A percentile compares a stretch with the other conserved stretches of the same genome.
These are phyloP conservation scores for Backusella morwellensis DNA, from an alignment of 192 early-diverging fungal species.

Conservation along the genomic window DNA sequence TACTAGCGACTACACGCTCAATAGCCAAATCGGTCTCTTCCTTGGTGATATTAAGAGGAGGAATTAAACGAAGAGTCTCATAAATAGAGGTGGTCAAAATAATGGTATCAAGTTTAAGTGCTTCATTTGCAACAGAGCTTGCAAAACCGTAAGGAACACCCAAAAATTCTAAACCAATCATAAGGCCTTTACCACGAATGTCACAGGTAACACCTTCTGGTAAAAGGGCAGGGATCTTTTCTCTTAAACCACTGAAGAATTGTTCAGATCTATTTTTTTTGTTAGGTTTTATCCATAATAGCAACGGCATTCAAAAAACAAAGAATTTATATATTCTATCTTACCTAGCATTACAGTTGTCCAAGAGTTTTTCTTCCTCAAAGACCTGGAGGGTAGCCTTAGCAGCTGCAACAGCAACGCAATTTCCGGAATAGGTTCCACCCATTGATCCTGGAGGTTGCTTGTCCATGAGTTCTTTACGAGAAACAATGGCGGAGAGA, in stretches of 20 bases:
- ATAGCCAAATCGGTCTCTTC: conserved; percentile 38
- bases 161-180: conserved; percentile 45
- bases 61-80: conserved; percentile 43
- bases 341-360: conserved; percentile 37
- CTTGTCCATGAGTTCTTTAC: conserved; percentile 39
- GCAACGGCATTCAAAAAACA: neutral
- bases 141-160: conserved; percentile 36
- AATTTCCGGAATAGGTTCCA: conserved; percentile 42
- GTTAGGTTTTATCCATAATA: neutral
- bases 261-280: conserved; percentile 34
- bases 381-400: conserved; percentile 44
- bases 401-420: conserved; percentile 41
- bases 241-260: conserved; percentile 30
- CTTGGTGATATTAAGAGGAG: conserved; percentile 40
- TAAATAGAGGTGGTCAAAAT: conserved; percentile 45
- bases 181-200: conserved; percentile 43
- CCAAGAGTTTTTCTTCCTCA: conserved; percentile 40
- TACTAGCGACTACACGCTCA: conserved; percentile 22
- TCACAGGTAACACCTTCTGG: conserved; percentile 33
- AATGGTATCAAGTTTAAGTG: conserved; percentile 37
- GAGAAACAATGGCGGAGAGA: conserved; percentile 38
- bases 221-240: conserved; percentile 26
- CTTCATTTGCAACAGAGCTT: conserved; percentile 20
- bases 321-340: neutral
- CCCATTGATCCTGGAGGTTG: conserved; percentile 46